Percentiles rank a stretch among this genome's conserved stretches.
phyloP scores from a whole-genome alignment of 345 rosid species.

The Ricinus communis region DNA sequence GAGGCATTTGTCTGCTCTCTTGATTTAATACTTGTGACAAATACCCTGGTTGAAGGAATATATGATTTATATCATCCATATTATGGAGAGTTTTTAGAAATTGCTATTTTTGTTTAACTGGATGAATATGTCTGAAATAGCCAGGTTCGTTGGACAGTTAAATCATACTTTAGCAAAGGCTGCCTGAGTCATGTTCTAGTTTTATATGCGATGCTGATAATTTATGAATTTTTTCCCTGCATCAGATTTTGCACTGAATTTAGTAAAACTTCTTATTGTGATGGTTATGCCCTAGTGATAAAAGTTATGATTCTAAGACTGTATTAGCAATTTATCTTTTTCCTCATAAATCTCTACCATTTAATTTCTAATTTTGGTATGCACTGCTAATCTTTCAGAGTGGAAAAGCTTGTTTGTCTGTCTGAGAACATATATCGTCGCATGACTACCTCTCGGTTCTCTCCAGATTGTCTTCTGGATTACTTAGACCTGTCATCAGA shows the following conservation, averaged over 20 bases:
- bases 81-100: too few species aligned
- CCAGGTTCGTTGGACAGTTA: neutral
- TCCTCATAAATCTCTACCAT: neutral
- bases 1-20: too few species aligned
- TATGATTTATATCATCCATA: too few species aligned
- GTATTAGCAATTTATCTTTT: neutral
- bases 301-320: neutral
- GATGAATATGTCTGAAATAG: neutral
- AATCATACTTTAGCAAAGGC: too few species aligned
- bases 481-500: slow-evolving; percentile 29
- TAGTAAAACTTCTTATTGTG: too few species aligned
- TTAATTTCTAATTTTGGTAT: slow-evolving; percentile 5
- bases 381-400: slow-evolving; percentile 24
- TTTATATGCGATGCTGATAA: neutral
- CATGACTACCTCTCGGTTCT: slow-evolving; percentile 34
- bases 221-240: neutral
- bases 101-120: neutral
- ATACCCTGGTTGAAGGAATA: too few species aligned
- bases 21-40: too few species aligned
- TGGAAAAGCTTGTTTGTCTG: slow-evolving; percentile 42
- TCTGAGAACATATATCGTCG: slow-evolving; percentile 35
- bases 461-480: slow-evolving; percentile 37
- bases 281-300: neutral
- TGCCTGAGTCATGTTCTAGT: too few species aligned
- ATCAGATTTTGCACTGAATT: neutral